Percentiles rank a stretch among this genome's conserved stretches.
Conservation (phyloP, 176 grass and related monocot species). For the Calamus simplicifolius region DNA sequence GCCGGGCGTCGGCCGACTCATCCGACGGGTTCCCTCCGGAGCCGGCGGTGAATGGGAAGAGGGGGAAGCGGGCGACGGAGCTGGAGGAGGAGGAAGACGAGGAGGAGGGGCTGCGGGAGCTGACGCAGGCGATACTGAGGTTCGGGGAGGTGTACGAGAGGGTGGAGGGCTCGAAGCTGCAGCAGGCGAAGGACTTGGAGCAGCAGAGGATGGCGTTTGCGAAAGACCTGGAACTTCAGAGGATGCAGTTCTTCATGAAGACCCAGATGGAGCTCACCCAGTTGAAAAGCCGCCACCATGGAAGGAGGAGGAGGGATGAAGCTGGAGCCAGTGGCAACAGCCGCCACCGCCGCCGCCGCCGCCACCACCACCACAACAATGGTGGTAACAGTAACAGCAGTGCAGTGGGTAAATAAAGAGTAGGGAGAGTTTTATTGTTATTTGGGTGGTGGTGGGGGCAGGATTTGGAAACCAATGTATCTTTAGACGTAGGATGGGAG, state of each 20-base stretch:
- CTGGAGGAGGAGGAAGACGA: background rate
- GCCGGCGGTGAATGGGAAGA: background rate
- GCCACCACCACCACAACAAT: background rate
- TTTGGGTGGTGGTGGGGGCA: no score
- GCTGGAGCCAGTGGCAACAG: background rate
- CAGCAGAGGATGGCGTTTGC: background rate
- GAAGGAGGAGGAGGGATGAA: background rate
- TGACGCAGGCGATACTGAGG: background rate
- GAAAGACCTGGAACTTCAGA: background rate
- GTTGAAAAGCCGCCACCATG: background rate
- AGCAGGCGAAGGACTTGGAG: background rate
- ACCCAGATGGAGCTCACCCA: background rate
- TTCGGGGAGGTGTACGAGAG: background rate
- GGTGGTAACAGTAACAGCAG: background rate
- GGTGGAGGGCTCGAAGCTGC: background rate
- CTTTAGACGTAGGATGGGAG: no score
- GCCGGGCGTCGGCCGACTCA: background rate
- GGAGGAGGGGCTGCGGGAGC: background rate
- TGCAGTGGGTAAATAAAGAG: background rate
- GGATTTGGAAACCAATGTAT: no score
- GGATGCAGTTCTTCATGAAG: background rate
- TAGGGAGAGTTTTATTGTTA: background rate
- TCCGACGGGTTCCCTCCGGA: background rate
- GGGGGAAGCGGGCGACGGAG: background rate
- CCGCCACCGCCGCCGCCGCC: background rate